Evolutionary conservation across 23 red algal genomes (phyloP).

Genomic region (Pyropia yezoensis): DNA sequence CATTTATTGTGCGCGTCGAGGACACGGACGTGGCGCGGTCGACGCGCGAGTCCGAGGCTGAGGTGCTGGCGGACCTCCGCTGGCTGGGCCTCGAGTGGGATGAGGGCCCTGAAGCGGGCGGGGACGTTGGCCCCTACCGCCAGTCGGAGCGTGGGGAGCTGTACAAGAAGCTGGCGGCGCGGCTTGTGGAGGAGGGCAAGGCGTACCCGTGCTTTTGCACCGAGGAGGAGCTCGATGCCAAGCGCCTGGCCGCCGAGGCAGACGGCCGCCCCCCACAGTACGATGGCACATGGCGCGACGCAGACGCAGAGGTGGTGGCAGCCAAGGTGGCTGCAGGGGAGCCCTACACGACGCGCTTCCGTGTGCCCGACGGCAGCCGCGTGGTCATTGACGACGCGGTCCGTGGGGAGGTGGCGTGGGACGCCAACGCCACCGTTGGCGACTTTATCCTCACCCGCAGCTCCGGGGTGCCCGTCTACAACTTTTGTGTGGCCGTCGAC

Average conservation of each 20-base stretch:
- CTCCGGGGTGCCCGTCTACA: slow-evolving; percentile 91
- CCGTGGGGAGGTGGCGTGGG: slow-evolving; percentile 85
- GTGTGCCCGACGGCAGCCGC: slow-evolving; percentile 60
- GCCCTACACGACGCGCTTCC: slow-evolving; percentile 77
- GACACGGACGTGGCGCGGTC: slow-evolving; percentile 90
- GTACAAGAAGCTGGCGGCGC: slow-evolving; percentile 40
- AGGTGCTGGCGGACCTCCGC: slow-evolving; percentile 65
- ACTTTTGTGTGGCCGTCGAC: slow-evolving; percentile 98
- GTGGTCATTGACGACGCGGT: slow-evolving; percentile 87
- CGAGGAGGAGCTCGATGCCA: slow-evolving; percentile 80
- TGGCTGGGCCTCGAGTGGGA: slow-evolving; percentile 97
- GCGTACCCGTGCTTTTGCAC: slow-evolving; percentile 98
- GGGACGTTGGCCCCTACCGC: slow-evolving; percentile 67
- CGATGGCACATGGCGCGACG: slow-evolving; percentile 92
- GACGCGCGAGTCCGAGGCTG: slow-evolving; percentile 65
- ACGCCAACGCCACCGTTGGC: slow-evolving; percentile 87
- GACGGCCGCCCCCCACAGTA: slow-evolving; percentile 76
- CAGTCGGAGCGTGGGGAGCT: slow-evolving; percentile 78
- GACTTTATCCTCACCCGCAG: slow-evolving; percentile 86
- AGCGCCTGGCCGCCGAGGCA: slow-evolving; percentile 57
- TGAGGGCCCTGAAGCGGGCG: slow-evolving; percentile 68
- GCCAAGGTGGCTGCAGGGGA: slow-evolving; percentile 29
- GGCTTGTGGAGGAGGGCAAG: slow-evolving; percentile 47
- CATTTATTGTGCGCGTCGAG: slow-evolving; percentile 83
- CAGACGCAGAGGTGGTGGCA: slow-evolving; percentile 38